Percentiles rank a stretch among this genome's conserved stretches.
Evolutionary conservation across 2,329 filamentous ascomycete species (phyloP).

Genomic region (Penicillium decumbens): DNA sequence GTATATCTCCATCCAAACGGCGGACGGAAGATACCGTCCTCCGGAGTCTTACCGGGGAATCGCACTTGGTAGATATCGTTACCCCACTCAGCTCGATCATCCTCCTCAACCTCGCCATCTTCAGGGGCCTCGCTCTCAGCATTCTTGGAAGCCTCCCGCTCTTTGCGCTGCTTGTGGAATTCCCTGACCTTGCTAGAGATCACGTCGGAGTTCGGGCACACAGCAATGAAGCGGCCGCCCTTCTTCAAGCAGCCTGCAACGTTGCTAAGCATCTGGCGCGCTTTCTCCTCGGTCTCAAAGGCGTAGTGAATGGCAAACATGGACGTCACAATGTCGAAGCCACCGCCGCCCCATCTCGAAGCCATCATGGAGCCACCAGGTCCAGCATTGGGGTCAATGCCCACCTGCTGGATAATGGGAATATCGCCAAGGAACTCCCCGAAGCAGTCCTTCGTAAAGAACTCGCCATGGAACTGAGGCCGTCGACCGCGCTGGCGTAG

Average conservation of each 20-base stretch:
- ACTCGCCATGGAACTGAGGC: conserved; percentile 74
- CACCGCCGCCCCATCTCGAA: conserved; percentile 66
- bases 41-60: conserved; percentile 76
- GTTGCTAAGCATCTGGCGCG: conserved; percentile 86
- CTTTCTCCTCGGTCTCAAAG: conserved; percentile 87
- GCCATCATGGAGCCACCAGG: conserved; percentile 51
- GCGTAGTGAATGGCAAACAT: conserved; percentile 99
- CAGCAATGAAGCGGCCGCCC: conserved; percentile 88
- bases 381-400: conserved; percentile 70
- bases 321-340: conserved; percentile 95
- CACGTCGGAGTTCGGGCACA: conserved; percentile 94
- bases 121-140: conserved; percentile 27
- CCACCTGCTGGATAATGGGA: conserved; percentile 76
- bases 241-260: conserved; percentile 88
- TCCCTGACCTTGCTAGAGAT: conserved; percentile 72
- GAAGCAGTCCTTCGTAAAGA: conserved; percentile 89
- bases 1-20: conserved; percentile 98
- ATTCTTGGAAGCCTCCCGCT: conserved; percentile 43
- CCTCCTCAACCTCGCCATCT: conserved; percentile 54
- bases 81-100: conserved; percentile 72
- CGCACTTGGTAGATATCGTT: conserved; percentile 89
- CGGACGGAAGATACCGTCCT: conserved; percentile 85
- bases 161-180: conserved; percentile 60
- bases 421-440: conserved; percentile 77
- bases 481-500: conserved; percentile 52